phyloP scores from a whole-genome alignment of 495 filamentous ascomycete genomes.

The Entonaema liquescens region DNA sequence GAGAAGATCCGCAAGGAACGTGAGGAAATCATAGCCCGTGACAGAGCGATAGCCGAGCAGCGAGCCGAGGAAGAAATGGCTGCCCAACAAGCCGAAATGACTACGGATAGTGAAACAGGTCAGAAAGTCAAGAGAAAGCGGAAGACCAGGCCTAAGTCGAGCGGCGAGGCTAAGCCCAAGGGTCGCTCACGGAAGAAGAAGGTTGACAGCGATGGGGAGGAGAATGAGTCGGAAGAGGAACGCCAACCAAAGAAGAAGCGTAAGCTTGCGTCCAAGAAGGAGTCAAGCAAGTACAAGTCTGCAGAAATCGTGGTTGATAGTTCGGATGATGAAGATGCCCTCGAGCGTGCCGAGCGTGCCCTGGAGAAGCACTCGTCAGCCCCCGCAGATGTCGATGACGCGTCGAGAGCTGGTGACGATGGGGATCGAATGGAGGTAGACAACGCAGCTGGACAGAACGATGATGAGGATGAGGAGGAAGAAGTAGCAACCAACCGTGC shows the following conservation, averaged over 20 bases:
- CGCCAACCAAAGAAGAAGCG: constrained; percentile 67
- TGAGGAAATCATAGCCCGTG: constrained; percentile 76
- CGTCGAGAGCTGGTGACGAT: constrained; percentile 35
- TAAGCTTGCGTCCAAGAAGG: constrained; percentile 66
- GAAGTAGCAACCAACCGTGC: constrained; percentile 44
- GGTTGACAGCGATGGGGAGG: constrained; percentile 62
- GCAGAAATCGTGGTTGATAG: constrained; percentile 82
- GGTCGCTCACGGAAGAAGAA: constrained; percentile 72
- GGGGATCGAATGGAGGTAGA: constrained; percentile 51
- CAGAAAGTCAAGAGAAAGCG: constrained; percentile 77
- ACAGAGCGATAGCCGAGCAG: constrained; percentile 72
- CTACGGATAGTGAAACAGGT: constrained; percentile 78
- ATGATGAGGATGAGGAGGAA: constrained; percentile 57
- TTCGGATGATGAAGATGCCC: constrained; percentile 55
- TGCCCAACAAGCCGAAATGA: constrained; percentile 74
- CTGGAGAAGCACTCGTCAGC: constrained; percentile 45
- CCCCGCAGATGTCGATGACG: constrained; percentile 42
- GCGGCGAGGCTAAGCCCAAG: constrained; percentile 56
- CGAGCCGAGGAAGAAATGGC: constrained; percentile 76
- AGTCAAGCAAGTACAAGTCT: constrained; percentile 75
- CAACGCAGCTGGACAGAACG: constrained; percentile 43
- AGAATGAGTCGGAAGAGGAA: constrained; percentile 57
- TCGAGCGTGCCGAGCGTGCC: constrained; percentile 53
- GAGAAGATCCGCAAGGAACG: constrained; percentile 83
- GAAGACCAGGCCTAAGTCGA: constrained; percentile 56